phyloP scores from a whole-genome alignment of 2,329 filamentous ascomycete genomes.

The Penicillium digitatum region DNA sequence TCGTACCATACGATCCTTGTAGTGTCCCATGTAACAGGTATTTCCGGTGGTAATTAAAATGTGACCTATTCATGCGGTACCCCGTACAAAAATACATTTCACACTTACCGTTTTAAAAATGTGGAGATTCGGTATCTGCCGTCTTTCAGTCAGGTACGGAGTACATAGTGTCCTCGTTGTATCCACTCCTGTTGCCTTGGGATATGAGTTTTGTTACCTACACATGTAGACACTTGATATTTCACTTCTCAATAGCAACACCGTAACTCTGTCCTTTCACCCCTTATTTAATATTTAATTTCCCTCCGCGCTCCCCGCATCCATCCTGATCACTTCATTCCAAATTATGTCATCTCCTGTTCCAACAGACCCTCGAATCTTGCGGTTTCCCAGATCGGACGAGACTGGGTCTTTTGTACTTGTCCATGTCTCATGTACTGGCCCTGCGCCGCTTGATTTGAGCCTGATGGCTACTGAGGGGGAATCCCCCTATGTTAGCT shows the following conservation, averaged over 20 bases:
- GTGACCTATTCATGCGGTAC: neutral
- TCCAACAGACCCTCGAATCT: conserved; percentile 30
- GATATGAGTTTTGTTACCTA: neutral
- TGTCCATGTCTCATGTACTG: conserved; percentile 45
- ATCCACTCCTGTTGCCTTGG: neutral
- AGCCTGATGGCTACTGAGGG: conserved; percentile 57
- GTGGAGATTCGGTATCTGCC: neutral
- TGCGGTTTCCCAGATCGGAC: conserved; percentile 50
- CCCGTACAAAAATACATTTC: neutral
- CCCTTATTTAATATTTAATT: no score
- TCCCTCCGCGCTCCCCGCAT: no score
- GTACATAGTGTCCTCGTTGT: no score
- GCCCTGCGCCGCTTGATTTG: conserved; percentile 48
- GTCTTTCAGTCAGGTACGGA: neutral
- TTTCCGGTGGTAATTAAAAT: neutral
- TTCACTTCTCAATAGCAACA: neutral
- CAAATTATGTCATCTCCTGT: conserved; percentile 14
- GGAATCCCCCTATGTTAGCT: conserved; percentile 50
- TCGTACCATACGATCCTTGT: no score
- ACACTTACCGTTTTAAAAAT: neutral
- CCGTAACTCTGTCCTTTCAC: neutral
- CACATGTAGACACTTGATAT: neutral
- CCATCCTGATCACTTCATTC: neutral
- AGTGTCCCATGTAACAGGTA: no score
- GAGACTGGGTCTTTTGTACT: conserved; percentile 44